Percentiles rank a stretch among this genome's conserved stretches.
Evolutionary conservation across 2,329 filamentous ascomycete species (phyloP).

Genomic region (Bimuria novae-zelandiae): DNA sequence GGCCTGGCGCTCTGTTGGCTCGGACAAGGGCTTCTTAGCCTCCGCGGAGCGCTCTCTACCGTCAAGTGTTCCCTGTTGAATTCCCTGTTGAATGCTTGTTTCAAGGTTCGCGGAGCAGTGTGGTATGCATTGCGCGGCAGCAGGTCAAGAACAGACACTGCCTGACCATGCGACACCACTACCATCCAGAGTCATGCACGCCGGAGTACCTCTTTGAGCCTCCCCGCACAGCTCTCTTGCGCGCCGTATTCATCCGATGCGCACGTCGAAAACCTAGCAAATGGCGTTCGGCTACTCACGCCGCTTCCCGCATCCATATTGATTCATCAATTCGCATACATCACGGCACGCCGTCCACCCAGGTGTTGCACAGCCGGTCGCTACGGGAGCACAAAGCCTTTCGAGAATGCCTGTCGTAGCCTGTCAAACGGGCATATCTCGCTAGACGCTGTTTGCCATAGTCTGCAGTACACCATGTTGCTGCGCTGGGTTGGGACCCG

Average conservation of each 20-base stretch:
- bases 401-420: conserved; percentile 8
- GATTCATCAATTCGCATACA: conserved; percentile 10
- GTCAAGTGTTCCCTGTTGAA: too few relatives aligned
- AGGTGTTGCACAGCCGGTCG: too few relatives aligned
- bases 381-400: conserved; percentile 1
- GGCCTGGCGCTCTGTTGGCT: neutral
- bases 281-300: conserved; percentile 1
- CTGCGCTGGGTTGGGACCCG: neutral
- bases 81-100: too few relatives aligned
- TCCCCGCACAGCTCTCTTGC: neutral
- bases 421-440: conserved; percentile 8
- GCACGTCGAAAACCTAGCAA: conserved; percentile 2
- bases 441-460: neutral
- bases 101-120: too few relatives aligned
- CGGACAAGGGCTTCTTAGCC: neutral
- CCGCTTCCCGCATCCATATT: conserved; percentile 12
- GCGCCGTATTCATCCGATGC: neutral
- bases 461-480: neutral
- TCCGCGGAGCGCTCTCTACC: too few relatives aligned
- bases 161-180: neutral
- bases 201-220: neutral
- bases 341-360: conserved; percentile 1
- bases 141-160: too few relatives aligned
- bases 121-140: too few relatives aligned
- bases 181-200: neutral